Evolutionary conservation across 768 basidiomycete species (phyloP).

Genomic region (Leccinum arenicola): DNA sequence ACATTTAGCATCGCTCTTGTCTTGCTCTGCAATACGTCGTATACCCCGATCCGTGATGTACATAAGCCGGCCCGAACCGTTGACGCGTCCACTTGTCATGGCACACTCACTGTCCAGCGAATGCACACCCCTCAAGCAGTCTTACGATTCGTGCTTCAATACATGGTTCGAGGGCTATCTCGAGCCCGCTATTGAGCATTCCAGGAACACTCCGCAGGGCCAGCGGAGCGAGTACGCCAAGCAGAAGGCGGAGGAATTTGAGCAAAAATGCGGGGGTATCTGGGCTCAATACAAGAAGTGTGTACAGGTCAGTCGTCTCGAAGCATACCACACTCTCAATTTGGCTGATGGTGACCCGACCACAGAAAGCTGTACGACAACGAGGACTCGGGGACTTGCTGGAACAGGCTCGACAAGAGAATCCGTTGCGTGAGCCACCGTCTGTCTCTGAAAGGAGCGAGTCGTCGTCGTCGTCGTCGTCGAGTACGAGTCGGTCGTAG

Average conservation of each 20-base stretch:
- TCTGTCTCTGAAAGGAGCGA: conserved; percentile 18
- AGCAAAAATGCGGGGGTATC: conserved; percentile 76
- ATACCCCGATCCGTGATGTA: conserved; percentile 9
- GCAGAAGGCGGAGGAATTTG: conserved; percentile 84
- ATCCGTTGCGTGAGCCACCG: conserved; percentile 65
- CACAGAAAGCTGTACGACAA: conserved; percentile 74
- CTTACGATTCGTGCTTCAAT: conserved; percentile 95
- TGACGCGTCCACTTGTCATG: conserved; percentile 40
- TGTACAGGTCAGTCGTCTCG: conserved; percentile 61
- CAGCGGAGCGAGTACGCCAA: conserved; percentile 62
- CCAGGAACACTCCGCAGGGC: conserved; percentile 38
- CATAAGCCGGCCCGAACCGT: conserved; percentile 13
- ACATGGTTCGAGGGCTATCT: conserved; percentile 98
- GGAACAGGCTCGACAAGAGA: conserved; percentile 76
- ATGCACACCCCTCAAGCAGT: conserved; percentile 87
- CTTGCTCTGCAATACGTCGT: not conserved
- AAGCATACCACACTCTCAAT: not conserved
- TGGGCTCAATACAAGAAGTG: conserved; percentile 82
- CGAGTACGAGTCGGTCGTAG: conserved; percentile 11
- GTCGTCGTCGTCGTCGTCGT: conserved; percentile 4
- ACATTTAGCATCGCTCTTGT: conserved; percentile 7
- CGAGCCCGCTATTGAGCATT: conserved; percentile 62
- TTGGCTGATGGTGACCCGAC: not conserved
- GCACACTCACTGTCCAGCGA: conserved; percentile 75
- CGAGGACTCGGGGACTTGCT: conserved; percentile 75